These are phyloP conservation scores for Malus hybrid DNA, from an alignment of 331 rosid genomes.

Conservation along the genomic window DNA sequence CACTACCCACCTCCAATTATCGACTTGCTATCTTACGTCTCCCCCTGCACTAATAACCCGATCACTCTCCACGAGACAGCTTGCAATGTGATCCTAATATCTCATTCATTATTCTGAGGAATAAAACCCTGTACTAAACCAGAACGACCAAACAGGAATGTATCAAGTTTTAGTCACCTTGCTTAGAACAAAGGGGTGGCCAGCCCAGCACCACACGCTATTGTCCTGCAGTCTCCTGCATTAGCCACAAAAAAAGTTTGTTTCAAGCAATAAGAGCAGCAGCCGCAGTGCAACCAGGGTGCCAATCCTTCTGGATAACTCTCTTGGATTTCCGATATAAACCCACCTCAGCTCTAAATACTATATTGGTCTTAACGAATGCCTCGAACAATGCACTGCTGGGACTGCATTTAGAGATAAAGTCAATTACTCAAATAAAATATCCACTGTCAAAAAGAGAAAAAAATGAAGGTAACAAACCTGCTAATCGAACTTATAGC, in stretches of 20 bases:
- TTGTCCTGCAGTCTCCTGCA: slow-evolving; percentile 83
- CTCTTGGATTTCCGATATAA: slow-evolving; percentile 58
- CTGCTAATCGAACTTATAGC: slow-evolving; percentile 34
- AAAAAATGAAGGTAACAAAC: slow-evolving; percentile 25
- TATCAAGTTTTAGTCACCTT: slow-evolving; percentile 39
- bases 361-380: slow-evolving; percentile 60
- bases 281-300: slow-evolving; percentile 90
- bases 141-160: background rate
- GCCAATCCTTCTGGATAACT: slow-evolving; percentile 67
- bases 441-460: background rate
- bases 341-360: slow-evolving; percentile 68
- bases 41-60: slow-evolving; percentile 69
- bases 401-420: slow-evolving; percentile 45
- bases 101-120: slow-evolving; percentile 13
- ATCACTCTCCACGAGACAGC: slow-evolving; percentile 80
- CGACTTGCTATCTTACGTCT: slow-evolving; percentile 78
- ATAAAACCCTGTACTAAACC: background rate
- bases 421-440: background rate
- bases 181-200: slow-evolving; percentile 60
- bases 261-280: slow-evolving; percentile 51
- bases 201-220: slow-evolving; percentile 64
- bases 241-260: slow-evolving; percentile 81
- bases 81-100: slow-evolving; percentile 84
- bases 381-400: slow-evolving; percentile 62
- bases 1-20: slow-evolving; percentile 92